Base-by-base conservation (phyloP, 2,329 filamentous ascomycete genomes). In the Colletotrichum viniferum region DNA sequence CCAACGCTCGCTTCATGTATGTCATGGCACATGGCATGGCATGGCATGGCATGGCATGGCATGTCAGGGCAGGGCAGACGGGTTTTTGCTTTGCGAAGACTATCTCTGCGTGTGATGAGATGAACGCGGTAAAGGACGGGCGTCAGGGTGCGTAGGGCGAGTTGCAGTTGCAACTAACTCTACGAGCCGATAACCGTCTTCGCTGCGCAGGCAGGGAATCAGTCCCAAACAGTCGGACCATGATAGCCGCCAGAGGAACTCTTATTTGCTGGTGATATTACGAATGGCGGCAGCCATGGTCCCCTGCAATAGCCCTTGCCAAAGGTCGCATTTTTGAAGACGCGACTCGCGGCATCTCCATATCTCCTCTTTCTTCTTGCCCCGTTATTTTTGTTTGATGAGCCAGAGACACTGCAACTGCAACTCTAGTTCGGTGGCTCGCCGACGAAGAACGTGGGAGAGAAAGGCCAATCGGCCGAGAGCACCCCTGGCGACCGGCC, bases 11-110 rank as follows among this genome's bases (percentile, higher is more conserved):
- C 74, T 43, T 74, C 71, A 76, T 76, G 74, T 76, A 61, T 55
- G 74, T 74, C 74, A 76, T 74, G 38, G 74, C 58, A 65, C 64
- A 63, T 69, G 30, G 62, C 68, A 66, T 71, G 67, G 21, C 56
- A 48, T 69, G 66, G 24, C 64, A 61, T 48, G 61, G 36, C 62
- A 61, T 63, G 61, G 36, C 62, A 61, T 71, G 67, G 21, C 56
- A 48, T 69, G 66, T 18, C 64, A 61, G 58, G 61, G 36, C 62
- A 61, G 68, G 61, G 36, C 62, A 61, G 55, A 38, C 55, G 34
- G 28, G 32, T 34, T 52, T 62, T 43, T 43, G 71, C 48, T 48
- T 32, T 64, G n/a, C 58, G 38, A 34, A 13, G 65, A 56, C 30
- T 16, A 16, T 8, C 48, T 55, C 24, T 38, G 30, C 43, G 55